Base-by-base conservation (phyloP, 208 protist genomes). In the Leishmania tropica region DNA sequence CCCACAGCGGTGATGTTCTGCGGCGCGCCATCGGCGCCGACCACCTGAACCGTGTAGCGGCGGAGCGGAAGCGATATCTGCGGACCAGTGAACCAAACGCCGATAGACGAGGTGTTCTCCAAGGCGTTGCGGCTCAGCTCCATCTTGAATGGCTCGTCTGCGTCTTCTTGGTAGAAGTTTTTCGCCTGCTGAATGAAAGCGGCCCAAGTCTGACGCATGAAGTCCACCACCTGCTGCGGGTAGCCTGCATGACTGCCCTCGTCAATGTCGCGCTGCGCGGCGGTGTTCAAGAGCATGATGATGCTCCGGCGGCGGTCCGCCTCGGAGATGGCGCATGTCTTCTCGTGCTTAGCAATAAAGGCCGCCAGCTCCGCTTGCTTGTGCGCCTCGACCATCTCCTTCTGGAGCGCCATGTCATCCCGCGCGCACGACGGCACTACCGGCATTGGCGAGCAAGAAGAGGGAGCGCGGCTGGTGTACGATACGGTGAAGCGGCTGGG, bases 81-180 rank as follows among this genome's bases (percentile, higher is more conserved):
- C 35, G 82, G 81, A 0, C 91, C 89, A 51, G 10, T 85, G 77
- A 90, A 96, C 93, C 93, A 96, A 7, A 96, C 76, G 21, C 93
- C 93, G 11, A 96, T 78, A 24, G 87, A 90, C 19, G 91, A 95
- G 72, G 95, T 90, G 72, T 90, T 95, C 80, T 96, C 93, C 10
- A 94, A 31, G 3, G 90, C 93, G 68, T 54, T 87, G 56, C 68
- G 81, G 74, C 80, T 86, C 19, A 87, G 83, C 62, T 83, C 58
- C 68, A 79, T 68, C 58, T 64, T 79, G 71, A 68, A 74, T 42
- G 80, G 80, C 68, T 58, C 11, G 1, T 56, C 75, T 6, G 79
- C 58, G 40, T 89, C 85, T 15, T 58, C 28, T 75, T 73, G 67
- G 60, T 92, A 85, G 68, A 92, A 91, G 11, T 82, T 82, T 24